Conservation (phyloP, 2,329 filamentous ascomycete species). For the Pestalotiopsis sp. region DNA sequence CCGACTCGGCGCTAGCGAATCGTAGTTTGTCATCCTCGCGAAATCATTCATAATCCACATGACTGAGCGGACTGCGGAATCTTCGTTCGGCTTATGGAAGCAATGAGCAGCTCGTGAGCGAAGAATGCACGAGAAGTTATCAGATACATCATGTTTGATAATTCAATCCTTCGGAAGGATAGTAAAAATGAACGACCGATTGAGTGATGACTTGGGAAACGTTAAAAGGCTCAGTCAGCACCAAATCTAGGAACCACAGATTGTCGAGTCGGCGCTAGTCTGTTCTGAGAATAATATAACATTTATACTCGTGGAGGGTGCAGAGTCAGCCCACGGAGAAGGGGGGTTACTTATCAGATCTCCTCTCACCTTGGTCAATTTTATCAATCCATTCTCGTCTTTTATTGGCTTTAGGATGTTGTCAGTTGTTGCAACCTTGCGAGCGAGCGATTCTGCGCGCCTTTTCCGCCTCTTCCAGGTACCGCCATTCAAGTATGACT, state of each 20-base stretch:
- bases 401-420: too few relatives aligned
- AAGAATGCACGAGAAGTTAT: background rate
- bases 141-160: background rate
- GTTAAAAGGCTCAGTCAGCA: too few relatives aligned
- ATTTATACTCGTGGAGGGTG: background rate
- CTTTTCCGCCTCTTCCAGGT: too few relatives aligned
- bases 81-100: background rate
- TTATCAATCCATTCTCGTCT: too few relatives aligned
- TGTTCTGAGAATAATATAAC: background rate
- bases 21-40: slow-evolving; percentile 4
- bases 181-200: too few relatives aligned
- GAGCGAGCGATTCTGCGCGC: too few relatives aligned
- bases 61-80: background rate
- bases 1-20: background rate
- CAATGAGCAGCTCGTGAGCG: background rate
- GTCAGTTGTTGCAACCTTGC: too few relatives aligned
- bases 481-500: too few relatives aligned
- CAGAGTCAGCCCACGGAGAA: background rate
- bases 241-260: background rate
- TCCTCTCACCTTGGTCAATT: too few relatives aligned
- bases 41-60: slow-evolving; percentile 4
- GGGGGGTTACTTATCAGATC: too few relatives aligned
- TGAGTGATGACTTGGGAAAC: too few relatives aligned
- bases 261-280: background rate
- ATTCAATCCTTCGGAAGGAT: too few relatives aligned